These are phyloP conservation scores for Penicillium odoratum DNA, from an alignment of 495 filamentous ascomycete species.

Conservation along the genomic window DNA sequence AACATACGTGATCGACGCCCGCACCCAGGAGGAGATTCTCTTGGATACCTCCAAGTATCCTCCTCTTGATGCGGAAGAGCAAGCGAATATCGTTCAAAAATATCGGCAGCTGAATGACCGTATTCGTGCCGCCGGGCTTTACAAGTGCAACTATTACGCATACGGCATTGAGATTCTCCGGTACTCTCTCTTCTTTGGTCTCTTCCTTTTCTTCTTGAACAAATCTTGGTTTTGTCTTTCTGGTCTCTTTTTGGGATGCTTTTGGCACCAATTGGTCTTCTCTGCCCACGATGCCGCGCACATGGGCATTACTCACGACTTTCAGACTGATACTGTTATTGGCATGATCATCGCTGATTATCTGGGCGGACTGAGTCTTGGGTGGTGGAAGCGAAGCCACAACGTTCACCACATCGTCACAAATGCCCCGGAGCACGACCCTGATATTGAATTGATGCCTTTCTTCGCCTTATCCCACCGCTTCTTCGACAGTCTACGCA, in stretches of 20 bases:
- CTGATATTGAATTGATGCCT: constrained; percentile 88
- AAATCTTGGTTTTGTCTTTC: constrained; percentile 33
- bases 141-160: constrained; percentile 75
- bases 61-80: constrained; percentile 62
- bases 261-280: constrained; percentile 92
- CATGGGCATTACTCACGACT: constrained; percentile 88
- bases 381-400: constrained; percentile 95
- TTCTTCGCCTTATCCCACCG: constrained; percentile 85
- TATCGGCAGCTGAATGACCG: constrained; percentile 69
- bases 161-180: constrained; percentile 68
- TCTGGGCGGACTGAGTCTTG: constrained; percentile 76
- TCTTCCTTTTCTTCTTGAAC: constrained; percentile 48
- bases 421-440: constrained; percentile 88
- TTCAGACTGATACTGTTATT: constrained; percentile 74
- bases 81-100: constrained; percentile 68
- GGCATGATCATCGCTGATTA: constrained; percentile 84
- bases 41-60: constrained; percentile 74
- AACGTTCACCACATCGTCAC: constrained; percentile 95
- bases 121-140: constrained; percentile 69
- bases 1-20: constrained; percentile 54
- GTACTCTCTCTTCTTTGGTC: constrained; percentile 62
- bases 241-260: constrained; percentile 68
- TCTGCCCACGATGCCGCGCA: constrained; percentile 88
- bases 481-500: constrained; percentile 67
- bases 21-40: constrained; percentile 67